Evolutionary conservation across 2,329 filamentous ascomycete genomes (phyloP), one percentile per base, ranked within the genome.

Genomic region (Penicillium sp.): DNA sequence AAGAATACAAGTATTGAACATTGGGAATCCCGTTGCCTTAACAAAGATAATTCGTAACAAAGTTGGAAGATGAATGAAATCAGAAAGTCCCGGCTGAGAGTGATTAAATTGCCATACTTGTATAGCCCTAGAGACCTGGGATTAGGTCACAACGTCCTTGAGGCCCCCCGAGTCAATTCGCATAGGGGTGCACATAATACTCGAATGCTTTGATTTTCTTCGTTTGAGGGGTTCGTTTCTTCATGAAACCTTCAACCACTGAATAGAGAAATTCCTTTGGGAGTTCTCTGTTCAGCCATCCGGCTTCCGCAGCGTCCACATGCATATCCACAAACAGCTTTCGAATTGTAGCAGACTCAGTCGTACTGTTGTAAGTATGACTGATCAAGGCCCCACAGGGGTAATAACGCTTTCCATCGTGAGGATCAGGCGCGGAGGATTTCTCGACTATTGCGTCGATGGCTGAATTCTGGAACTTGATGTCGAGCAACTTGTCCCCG

Each of bases 401-500:
- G 18, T n/a, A 11, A 10, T 18, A 40, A 5, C 4, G 2, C 7
- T 2, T 13, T 9, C 18, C 14, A 22, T n/a, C 14, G 3, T 5
- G 13, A 14, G 3, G 1, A 34, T 42, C n/a, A 6, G 8, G 20
- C 0, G 14, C 13, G 4, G 9, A 32, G 5, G 8, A 22, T n/a
- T 3, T 22, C 5, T 42, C 48, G 11, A 50, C 0, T 11, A 50
- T n/a, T 9, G 37, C 48, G 4, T 42, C 37, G 9, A 50, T 22
- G 5, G 14, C 26, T 1, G 26, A 22, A 42, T 50, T 50, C 5
- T 50, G 37, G 20, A 50, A 50, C 20, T 42, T 40, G 7, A 2
- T 3, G 4, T 42, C 48, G 14, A 50, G 18, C 13, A 50, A n/a
- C 26, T 42, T 50, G 18, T 34, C 48, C 9, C 48, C 48, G 10